Conservation (phyloP, 106 monocot genomes). For the Dioscorea alata region DNA sequence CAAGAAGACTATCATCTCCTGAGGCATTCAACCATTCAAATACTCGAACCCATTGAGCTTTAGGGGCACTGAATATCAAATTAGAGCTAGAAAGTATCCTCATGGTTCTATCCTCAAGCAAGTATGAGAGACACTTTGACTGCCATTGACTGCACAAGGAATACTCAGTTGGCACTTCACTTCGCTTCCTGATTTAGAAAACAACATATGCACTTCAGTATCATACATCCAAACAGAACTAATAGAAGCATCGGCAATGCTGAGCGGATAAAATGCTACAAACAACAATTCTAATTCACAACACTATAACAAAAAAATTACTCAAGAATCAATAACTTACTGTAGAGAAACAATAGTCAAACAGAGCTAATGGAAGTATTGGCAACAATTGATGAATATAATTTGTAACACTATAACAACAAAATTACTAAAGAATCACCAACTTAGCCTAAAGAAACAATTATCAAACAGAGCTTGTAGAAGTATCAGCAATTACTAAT, state of each 20-base stretch:
- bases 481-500: too few species aligned
- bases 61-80: conserved; percentile 68
- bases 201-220: too few species aligned
- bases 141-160: conserved; percentile 52
- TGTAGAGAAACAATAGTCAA: not conserved
- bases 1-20: conserved; percentile 33
- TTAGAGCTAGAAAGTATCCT: conserved; percentile 60
- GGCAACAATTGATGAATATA: too few species aligned
- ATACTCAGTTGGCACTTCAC: conserved; percentile 14
- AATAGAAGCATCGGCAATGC: too few species aligned
- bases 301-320: too few species aligned
- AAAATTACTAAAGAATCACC: not conserved
- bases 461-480: too few species aligned
- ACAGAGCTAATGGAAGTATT: too few species aligned
- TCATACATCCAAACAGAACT: too few species aligned
- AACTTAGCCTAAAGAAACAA: conserved; percentile 4
- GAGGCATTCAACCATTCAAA: conserved; percentile 48
- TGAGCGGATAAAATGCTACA: too few species aligned
- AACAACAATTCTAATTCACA: too few species aligned
- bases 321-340: conserved; percentile 9
- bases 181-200: conserved; percentile 8
- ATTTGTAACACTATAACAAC: too few species aligned
- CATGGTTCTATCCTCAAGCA: conserved; percentile 66
- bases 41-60: conserved; percentile 59
- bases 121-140: conserved; percentile 51